A percentile compares a stretch with the other conserved stretches of the same genome.
phyloP scores from a whole-genome alignment of 2,329 filamentous ascomycete species.

The Ramichloridium luteum region DNA sequence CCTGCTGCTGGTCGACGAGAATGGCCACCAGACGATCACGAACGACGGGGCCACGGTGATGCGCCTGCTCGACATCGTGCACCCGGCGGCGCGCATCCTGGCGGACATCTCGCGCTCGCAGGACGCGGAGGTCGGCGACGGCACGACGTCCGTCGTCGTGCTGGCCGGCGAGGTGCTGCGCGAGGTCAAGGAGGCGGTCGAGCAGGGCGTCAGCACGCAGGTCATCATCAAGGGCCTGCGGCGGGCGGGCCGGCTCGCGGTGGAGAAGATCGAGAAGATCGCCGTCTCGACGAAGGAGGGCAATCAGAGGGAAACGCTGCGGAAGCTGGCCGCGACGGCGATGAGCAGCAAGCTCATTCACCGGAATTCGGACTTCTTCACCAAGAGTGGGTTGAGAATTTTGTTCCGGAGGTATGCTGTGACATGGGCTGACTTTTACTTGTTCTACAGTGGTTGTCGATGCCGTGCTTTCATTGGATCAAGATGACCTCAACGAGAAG shows the following conservation, averaged over 20 bases:
- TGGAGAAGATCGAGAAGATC: slow-evolving; percentile 99
- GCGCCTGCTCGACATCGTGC: slow-evolving; percentile 98
- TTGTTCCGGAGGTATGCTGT: neutral
- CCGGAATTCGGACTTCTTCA: slow-evolving; percentile 93
- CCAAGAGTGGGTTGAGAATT: slow-evolving; percentile 60
- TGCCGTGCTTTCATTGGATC: slow-evolving; percentile 86
- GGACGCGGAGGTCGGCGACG: slow-evolving; percentile 97
- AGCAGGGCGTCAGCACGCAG: slow-evolving; percentile 93
- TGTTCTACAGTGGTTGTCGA: slow-evolving; percentile 75
- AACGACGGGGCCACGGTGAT: slow-evolving; percentile 99
- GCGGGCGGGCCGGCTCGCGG: slow-evolving; percentile 75
- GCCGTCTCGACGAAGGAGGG: slow-evolving; percentile 71
- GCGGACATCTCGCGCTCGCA: slow-evolving; percentile 97
- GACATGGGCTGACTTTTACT: slow-evolving; percentile 21
- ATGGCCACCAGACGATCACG: slow-evolving; percentile 93
- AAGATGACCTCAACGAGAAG: slow-evolving; percentile 94
- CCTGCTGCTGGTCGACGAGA: slow-evolving; percentile 86
- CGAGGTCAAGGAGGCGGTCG: slow-evolving; percentile 90
- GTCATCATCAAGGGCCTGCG: slow-evolving; percentile 93
- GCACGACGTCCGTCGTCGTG: slow-evolving; percentile 94
- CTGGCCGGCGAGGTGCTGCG: slow-evolving; percentile 95
- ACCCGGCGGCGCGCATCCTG: slow-evolving; percentile 91
- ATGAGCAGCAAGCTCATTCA: slow-evolving; percentile 99
- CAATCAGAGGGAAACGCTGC: slow-evolving; percentile 75
- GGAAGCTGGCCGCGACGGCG: slow-evolving; percentile 82